These are phyloP conservation scores for Botrytis paeoniae DNA, from an alignment of 2,329 filamentous ascomycete genomes.

Conservation along the genomic window DNA sequence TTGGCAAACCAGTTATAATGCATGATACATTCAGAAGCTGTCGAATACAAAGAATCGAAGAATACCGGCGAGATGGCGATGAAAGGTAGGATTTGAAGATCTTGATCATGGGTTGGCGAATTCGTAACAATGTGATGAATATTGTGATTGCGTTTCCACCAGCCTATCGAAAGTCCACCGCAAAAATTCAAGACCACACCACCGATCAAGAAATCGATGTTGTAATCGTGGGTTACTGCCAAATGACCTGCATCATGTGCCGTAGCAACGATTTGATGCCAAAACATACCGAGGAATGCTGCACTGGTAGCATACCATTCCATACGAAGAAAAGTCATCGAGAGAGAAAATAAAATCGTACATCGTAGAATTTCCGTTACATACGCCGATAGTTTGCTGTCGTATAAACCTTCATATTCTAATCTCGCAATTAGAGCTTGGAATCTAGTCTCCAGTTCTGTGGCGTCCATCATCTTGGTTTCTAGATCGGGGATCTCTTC, in stretches of 20 bases:
- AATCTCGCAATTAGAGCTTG: slow-evolving; percentile 4
- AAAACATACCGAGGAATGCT: slow-evolving; percentile 74
- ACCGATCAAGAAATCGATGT: slow-evolving; percentile 77
- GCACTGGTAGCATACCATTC: slow-evolving; percentile 69
- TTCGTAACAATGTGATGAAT: slow-evolving; percentile 97
- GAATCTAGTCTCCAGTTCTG: slow-evolving; percentile 1
- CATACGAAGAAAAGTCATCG: slow-evolving; percentile 58
- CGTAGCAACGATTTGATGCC: slow-evolving; percentile 93
- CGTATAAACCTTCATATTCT: slow-evolving; percentile 68
- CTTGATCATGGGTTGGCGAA: slow-evolving; percentile 89
- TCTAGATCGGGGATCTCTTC: slow-evolving; percentile 29
- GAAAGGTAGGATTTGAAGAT: slow-evolving; percentile 88
- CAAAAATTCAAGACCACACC: slow-evolving; percentile 88
- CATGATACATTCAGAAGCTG: slow-evolving; percentile 82
- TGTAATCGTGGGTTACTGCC: slow-evolving; percentile 91
- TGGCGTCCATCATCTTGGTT: background rate
- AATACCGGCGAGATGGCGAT: slow-evolving; percentile 84
- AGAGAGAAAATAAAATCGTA: slow-evolving; percentile 60
- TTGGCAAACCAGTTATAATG: slow-evolving; percentile 72
- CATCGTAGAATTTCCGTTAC: slow-evolving; percentile 73
- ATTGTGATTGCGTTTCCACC: slow-evolving; percentile 98
- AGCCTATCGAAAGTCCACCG: slow-evolving; percentile 87
- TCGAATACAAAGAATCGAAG: slow-evolving; percentile 68
- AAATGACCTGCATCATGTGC: slow-evolving; percentile 96
- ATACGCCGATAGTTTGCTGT: slow-evolving; percentile 82